Base-by-base conservation (phyloP, 257 asterid genomes). In the Datura wrightii region DNA sequence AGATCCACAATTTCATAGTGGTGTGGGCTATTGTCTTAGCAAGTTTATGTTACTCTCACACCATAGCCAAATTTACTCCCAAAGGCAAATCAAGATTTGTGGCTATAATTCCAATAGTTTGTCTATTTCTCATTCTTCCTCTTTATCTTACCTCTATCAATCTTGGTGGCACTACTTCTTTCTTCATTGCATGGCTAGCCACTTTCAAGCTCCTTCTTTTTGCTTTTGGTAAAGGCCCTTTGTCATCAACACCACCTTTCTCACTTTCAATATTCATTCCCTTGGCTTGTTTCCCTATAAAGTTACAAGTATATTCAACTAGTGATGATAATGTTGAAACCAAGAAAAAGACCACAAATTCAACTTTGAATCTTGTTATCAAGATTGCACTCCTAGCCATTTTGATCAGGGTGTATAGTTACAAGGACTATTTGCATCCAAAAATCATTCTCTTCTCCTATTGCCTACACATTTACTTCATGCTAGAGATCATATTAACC, bases 161-260 rank as follows among this genome's bases (percentile, higher is more conserved):
- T 62, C 86, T 92, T 1, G 95, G 93, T 3, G 95, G 87, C 79
- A 60, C 78, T 70, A 86, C 97, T 15, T 79, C 84, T 39, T 93
- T 93, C 91, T 90, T 92, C 89, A 85, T 93, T 10, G 87, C 92
- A 0, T 91, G 94, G 93, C 91, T 92, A 9, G 89, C 87, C 15
- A 88, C 50, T 81, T 93, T 88, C 90, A 93, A 92, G 31, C 85
- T 93, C 2, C 71, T 89, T 0, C 89, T 93, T 62, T 92, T 93
- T 52, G 86, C 97, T 79, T 85, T 87, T 52, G 83, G 84, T 34
- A 42, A 53, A 69, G 95, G 93, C 84, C 95, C 97, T 37, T 83
- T 92, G 8, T 72, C 83, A 7, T 83, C 91, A 15, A 24, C 8
- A 39, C 89, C 89, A 1, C 88, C 91, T 1, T 14, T 88, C 50